phyloP scores from a whole-genome alignment of 75 land plant species.

The Chamaecyparis obtusa region DNA sequence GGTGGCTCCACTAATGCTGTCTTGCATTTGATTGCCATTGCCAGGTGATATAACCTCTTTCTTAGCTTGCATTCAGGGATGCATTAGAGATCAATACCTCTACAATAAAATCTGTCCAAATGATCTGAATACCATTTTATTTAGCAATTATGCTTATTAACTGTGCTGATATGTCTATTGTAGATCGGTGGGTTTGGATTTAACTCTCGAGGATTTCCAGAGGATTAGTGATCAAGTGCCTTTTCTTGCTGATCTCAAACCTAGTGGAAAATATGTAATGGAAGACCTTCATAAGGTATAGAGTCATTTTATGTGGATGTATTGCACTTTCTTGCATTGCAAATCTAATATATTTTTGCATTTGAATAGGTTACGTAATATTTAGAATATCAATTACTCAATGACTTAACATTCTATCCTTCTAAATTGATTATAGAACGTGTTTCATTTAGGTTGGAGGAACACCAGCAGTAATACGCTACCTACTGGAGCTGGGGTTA shows the following conservation, averaged over 20 bases:
- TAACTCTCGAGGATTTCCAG: constrained; percentile 93
- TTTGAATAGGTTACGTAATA: background rate
- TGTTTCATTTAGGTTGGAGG: constrained; percentile 72
- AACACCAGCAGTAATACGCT: constrained; percentile 88
- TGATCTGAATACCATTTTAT: background rate
- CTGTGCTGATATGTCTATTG: background rate
- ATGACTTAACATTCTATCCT: background rate
- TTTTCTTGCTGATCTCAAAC: constrained; percentile 95
- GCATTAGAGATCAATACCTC: background rate
- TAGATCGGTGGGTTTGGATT: constrained; percentile 88
- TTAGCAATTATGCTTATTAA: background rate
- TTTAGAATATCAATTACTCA: background rate
- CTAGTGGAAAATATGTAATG: constrained; percentile 99
- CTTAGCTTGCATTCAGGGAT: background rate
- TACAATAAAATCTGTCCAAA: background rate
- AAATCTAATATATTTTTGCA: background rate
- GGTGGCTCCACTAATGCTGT: constrained; percentile 99
- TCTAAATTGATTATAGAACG: background rate
- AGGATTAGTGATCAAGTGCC: constrained; percentile 93
- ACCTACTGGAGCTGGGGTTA: constrained; percentile 70
- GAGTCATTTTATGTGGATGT: background rate
- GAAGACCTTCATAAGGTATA: constrained; percentile 94
- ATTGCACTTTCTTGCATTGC: background rate
- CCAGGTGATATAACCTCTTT: constrained; percentile 51
- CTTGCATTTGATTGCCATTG: constrained; percentile 95